These are phyloP conservation scores for Prunus campanulata DNA, from an alignment of 306 rosid species.

Conservation along the genomic window DNA sequence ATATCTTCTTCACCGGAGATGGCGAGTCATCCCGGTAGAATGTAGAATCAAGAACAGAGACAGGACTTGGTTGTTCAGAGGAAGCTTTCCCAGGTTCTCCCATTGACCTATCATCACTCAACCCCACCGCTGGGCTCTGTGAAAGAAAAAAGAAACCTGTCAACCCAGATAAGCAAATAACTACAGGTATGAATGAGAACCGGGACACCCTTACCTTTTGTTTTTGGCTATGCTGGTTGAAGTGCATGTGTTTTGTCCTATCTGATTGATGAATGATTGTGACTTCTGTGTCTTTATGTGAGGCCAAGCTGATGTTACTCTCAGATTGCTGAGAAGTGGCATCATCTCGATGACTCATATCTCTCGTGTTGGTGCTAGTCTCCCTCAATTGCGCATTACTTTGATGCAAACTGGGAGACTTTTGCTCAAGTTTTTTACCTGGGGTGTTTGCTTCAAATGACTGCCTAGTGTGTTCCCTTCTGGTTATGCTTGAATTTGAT, in stretches of 20 bases:
- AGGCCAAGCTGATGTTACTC: constrained; percentile 33
- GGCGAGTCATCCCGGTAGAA: constrained; percentile 88
- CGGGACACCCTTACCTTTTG: constrained; percentile 41
- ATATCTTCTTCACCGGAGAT: constrained; percentile 79
- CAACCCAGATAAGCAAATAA: constrained; percentile 13
- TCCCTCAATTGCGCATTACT: constrained; percentile 33
- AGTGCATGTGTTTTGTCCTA: constrained; percentile 21
- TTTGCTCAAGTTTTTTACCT: constrained; percentile 38
- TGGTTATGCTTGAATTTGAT: constrained; percentile 44
- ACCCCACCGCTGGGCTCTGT: constrained; percentile 45
- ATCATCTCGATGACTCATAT: constrained; percentile 35
- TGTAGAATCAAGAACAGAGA: constrained; percentile 86
- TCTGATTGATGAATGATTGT: constrained; percentile 36
- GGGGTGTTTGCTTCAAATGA: constrained; percentile 36
- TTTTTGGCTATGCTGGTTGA: constrained; percentile 31
- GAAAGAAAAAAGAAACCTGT: constrained; percentile 24
- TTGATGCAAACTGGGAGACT: constrained; percentile 41
- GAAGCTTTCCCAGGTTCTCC: constrained; percentile 39
- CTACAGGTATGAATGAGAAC: constrained; percentile 9
- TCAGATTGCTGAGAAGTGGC: constrained; percentile 50
- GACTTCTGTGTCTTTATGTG: constrained; percentile 35
- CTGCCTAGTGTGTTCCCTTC: constrained; percentile 37
- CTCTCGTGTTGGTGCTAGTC: constrained; percentile 33
- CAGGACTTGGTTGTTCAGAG: constrained; percentile 85
- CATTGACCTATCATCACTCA: constrained; percentile 30